Evolutionary conservation across 169 alveolate species (phyloP).

Genomic region (Cardiosporidium cionae): DNA sequence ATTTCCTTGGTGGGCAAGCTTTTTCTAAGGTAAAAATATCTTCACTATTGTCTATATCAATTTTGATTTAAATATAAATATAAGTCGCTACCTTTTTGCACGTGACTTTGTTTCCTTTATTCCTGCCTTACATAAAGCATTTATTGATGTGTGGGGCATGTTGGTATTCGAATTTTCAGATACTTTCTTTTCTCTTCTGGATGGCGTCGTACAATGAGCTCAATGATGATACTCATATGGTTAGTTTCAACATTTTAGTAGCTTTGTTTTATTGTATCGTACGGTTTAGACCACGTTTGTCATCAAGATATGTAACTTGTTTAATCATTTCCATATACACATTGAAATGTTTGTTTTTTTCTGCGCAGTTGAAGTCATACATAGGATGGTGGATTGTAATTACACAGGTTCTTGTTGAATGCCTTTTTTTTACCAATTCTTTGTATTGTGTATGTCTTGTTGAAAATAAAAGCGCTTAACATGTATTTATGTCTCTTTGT

Average conservation of each 20-base stretch:
- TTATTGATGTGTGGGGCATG: too few species aligned
- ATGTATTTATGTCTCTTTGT: constrained; percentile 42
- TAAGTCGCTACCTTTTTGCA: background rate
- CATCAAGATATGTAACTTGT: too few species aligned
- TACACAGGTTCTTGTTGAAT: constrained; percentile 10
- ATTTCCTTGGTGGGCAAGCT: constrained; percentile 86
- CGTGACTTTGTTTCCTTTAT: too few species aligned
- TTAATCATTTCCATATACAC: too few species aligned
- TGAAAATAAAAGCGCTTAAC: background rate
- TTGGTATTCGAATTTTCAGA: too few species aligned
- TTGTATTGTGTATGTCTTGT: too few species aligned
- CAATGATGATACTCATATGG: background rate
- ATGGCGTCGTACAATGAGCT: background rate
- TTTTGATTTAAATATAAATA: background rate
- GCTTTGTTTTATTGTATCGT: too few species aligned
- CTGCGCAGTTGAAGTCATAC: constrained; percentile 58
- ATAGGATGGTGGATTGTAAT: constrained; percentile 76
- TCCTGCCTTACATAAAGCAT: too few species aligned
- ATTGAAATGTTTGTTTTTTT: constrained; percentile 1
- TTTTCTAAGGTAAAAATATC: constrained; percentile 59
- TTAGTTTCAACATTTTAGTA: background rate
- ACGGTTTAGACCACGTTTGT: too few species aligned
- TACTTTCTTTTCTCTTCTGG: background rate
- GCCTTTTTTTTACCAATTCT: too few species aligned
- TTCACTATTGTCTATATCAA: too few species aligned